Base-by-base conservation (phyloP, 768 basidiomycete genomes). In the Mycena haematopus region DNA sequence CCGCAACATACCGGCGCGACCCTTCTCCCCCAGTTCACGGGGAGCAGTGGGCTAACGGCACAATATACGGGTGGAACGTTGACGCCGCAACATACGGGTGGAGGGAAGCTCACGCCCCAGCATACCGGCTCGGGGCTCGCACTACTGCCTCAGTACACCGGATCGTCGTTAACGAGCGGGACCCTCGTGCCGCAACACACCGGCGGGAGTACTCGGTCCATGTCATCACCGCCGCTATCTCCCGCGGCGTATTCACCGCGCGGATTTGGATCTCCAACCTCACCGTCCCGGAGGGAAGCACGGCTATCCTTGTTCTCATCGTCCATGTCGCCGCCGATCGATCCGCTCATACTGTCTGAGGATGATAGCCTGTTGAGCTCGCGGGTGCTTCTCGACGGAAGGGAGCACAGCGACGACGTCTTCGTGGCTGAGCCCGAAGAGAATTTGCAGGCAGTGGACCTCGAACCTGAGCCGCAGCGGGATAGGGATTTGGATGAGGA, bases 1-100 rank as follows among this genome's bases (percentile, higher is more conserved):
- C 65, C 65, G 25, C 65, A 66, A 44, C 51, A 51, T 21, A 66
- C 65, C n/a, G 65, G 60, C 35, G 65, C 60, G 42, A 19, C 44
- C 13, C 45, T 65, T 7, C 21, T 36, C 13, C 64, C 64, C 14
- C 64, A 65, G 35, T 46, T 57, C 31, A 65, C 63, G 25, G 65
- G 65, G 4, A 36, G 46, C 25, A 15, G 38, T 19, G 27, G 52
- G 6, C 35, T 62, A 6, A 25, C 58, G 27, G 40, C 65, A 21
- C 65, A 66, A 50, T 42, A 63, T 31, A 66, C 65, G 15, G 65
- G 65, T 11, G 49, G 44, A n/a, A 49, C 25, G 29, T 27, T 62
- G 19, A 46, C 50, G 7, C 58, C 63, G 33, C 64, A 65, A 33
- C 9, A 59, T 21, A 60, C 64, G 10, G 58, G 64, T 31, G 56